Evolutionary conservation across 192 early-diverging fungal genomes (phyloP).

Genomic region (Coemansia sp.): DNA sequence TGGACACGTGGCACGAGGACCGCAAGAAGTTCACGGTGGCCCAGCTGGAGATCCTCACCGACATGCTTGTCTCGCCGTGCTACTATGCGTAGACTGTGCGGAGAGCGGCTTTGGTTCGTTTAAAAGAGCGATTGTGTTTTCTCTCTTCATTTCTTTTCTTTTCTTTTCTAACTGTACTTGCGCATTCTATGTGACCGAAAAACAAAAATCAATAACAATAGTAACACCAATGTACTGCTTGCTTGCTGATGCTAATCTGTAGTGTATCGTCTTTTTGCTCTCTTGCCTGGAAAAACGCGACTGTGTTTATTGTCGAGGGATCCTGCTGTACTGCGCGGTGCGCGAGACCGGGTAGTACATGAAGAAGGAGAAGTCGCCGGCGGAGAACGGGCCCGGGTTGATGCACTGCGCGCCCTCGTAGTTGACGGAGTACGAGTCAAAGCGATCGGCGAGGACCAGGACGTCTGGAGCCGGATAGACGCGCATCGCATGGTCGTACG

Average conservation of each 20-base stretch:
- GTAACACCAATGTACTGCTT: too few species aligned
- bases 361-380: slow-evolving; percentile 62
- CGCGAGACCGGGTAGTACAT: slow-evolving; percentile 74
- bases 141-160: not conserved
- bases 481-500: slow-evolving; percentile 79
- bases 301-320: slow-evolving; percentile 10
- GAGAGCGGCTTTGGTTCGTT: not conserved
- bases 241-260: not conserved
- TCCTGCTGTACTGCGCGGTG: slow-evolving; percentile 52
- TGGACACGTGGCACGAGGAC: slow-evolving; percentile 94
- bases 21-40: slow-evolving; percentile 70
- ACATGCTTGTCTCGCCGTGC: slow-evolving; percentile 86
- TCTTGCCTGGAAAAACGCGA: not conserved
- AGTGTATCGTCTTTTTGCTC: not conserved
- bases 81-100: slow-evolving; percentile 69
- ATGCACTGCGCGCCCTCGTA: slow-evolving; percentile 78
- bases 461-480: slow-evolving; percentile 87
- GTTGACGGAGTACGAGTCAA: slow-evolving; percentile 72
- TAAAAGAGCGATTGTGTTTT: not conserved
- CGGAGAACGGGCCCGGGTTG: slow-evolving; percentile 77
- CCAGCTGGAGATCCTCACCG: slow-evolving; percentile 77
- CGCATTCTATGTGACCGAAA: not conserved
- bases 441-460: slow-evolving; percentile 82
- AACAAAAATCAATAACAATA: too few species aligned
- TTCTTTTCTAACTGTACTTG: not conserved